Evolutionary conservation across 495 filamentous ascomycete species (phyloP), one percentile per base, ranked within the genome.

Genomic region (Hypoxylon cercidicola): DNA sequence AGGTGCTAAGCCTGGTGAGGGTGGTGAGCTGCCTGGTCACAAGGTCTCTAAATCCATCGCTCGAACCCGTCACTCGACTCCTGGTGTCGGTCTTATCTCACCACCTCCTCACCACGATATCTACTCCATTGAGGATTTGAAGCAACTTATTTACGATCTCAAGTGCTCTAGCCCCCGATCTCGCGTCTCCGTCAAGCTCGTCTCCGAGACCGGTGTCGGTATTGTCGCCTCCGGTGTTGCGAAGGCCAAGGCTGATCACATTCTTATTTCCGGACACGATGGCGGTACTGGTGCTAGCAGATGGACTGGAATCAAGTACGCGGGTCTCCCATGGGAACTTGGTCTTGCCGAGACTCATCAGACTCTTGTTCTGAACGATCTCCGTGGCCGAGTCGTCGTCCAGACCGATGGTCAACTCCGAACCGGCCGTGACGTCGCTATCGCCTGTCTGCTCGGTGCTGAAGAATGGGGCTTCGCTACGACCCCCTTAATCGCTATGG

Each of bases 241-340:
- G 23, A 99, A 99, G 78, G 95, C 96, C 11, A 97, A 97, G 82
- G 93, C 95, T 55, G 95, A 99, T 70, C 95, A 99, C 74, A 96
- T 99, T 72, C 78, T 99, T 66, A 99, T 99, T 69, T 98, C 96
- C 34, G 96, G 95, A 56, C 95, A 99, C 69, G 95, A 99, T 75
- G 95, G 95, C 81, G 95, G 95, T 70, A 99, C 95, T 68, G 95
- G 95, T 83, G 95, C 95, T 60, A 98, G 95, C 39, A 84, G 95
- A 70, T 99, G 95, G 95, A 99, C 95, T 74, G 95, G 95, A 80
- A 99, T 99, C 87, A 98, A 98, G 79, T 98, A 98, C 76, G 95
- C 96, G 63, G 95, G 95, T 81, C 87, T 98, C 39, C 96, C 95
- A 9, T 99, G 95, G 95, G 95, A 99, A 76, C 77, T 99, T 69